phyloP scores from a whole-genome alignment of 2,329 filamentous ascomycete genomes.

The Monosporascus sp. region DNA sequence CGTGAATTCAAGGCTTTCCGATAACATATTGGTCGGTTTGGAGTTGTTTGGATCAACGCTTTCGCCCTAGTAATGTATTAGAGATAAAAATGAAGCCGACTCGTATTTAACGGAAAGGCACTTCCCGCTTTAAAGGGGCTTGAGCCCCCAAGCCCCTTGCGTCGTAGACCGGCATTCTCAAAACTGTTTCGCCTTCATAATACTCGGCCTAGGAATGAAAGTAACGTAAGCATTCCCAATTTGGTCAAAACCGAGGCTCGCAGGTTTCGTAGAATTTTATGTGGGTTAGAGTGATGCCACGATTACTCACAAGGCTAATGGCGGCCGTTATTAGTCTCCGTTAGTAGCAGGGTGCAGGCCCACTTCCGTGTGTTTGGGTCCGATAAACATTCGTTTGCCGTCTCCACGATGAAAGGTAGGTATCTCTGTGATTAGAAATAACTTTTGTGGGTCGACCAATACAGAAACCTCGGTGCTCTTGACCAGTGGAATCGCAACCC shows the following conservation, averaged over 20 bases:
- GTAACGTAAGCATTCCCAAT: background rate
- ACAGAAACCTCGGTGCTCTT: too few relatives aligned
- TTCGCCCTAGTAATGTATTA: background rate
- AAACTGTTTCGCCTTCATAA: background rate
- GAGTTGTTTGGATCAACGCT: background rate
- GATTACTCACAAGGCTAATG: too few relatives aligned
- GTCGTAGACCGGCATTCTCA: background rate
- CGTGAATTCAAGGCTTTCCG: conserved; percentile 23
- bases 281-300: background rate
- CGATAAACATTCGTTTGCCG: too few relatives aligned
- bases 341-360: too few relatives aligned
- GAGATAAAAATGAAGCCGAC: background rate
- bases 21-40: conserved; percentile 6
- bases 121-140: background rate
- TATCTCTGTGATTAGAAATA: too few relatives aligned
- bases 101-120: background rate
- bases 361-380: too few relatives aligned
- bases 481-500: too few relatives aligned
- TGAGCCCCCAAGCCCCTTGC: background rate
- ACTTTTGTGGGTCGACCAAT: too few relatives aligned
- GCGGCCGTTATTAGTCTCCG: too few relatives aligned
- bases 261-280: background rate
- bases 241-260: background rate
- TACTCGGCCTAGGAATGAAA: background rate
- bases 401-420: too few relatives aligned